phyloP scores from a whole-genome alignment of 1,284 basidiomycete species.

The Papiliotrema flavescens region DNA sequence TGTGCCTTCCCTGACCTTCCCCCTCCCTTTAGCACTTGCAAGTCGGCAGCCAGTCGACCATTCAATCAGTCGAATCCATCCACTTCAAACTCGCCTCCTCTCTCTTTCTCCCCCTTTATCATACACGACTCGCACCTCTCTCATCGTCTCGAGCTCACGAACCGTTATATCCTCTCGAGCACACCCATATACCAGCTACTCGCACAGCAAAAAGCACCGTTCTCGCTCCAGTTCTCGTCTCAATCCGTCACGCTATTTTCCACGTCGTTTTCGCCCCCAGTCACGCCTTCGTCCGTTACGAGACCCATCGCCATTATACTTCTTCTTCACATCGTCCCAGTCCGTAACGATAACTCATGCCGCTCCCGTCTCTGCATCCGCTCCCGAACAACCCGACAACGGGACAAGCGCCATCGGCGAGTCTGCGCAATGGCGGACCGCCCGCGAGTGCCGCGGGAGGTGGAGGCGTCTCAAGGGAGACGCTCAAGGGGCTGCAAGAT shows the following conservation, averaged over 20 bases:
- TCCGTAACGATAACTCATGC: constrained; percentile 9
- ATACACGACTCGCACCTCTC: no score
- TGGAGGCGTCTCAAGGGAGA: constrained; percentile 44
- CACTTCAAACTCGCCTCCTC: background rate
- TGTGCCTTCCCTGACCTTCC: no score
- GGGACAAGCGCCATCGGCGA: constrained; percentile 37
- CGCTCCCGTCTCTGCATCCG: constrained; percentile 28
- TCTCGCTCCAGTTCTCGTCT: background rate
- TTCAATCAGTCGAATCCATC: background rate
- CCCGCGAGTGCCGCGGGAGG: constrained; percentile 27
- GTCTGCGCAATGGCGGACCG: constrained; percentile 16
- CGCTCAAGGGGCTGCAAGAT: constrained; percentile 72
- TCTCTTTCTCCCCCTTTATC: no score
- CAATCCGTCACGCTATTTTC: background rate
- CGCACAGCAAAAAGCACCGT: background rate
- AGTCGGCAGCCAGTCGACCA: background rate
- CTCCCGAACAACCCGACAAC: constrained; percentile 46
- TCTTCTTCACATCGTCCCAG: no score
- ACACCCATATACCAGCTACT: background rate
- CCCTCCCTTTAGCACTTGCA: background rate
- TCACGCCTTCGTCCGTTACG: no score
- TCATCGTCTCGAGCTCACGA: no score
- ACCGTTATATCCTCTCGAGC: background rate
- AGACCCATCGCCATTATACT: no score
- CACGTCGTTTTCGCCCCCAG: no score